phyloP scores from a whole-genome alignment of 208 protist species.

The Acanthamoeba healyi region DNA sequence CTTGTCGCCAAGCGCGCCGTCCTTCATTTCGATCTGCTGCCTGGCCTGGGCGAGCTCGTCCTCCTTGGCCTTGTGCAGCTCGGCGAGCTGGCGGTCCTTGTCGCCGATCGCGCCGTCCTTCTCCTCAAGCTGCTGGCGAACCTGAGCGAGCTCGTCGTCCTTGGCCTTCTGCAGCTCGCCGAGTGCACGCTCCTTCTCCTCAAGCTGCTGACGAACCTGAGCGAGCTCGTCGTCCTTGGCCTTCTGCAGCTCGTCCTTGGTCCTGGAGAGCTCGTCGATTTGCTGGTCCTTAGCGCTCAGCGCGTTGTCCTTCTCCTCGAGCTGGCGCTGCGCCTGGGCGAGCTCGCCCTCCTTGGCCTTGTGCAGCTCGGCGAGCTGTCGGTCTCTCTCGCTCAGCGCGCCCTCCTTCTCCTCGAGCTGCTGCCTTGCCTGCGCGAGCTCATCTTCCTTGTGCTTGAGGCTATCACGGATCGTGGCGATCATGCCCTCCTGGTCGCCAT shows the following conservation, averaged over 20 bases:
- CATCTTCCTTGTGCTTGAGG: slow-evolving; percentile 17
- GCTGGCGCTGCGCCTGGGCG: too few relatives aligned
- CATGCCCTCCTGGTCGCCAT: background rate
- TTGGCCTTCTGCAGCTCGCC: background rate
- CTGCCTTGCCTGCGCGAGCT: background rate
- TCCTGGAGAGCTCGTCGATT: background rate
- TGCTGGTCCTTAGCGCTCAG: too few relatives aligned
- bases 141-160: background rate
- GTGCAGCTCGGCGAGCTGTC: too few relatives aligned
- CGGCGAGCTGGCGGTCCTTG: background rate
- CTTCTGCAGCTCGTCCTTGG: background rate
- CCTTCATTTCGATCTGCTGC: background rate
- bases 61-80: background rate
- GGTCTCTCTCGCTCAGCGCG: too few relatives aligned
- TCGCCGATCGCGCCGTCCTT: background rate
- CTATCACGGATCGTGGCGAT: background rate
- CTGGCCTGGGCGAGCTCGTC: background rate
- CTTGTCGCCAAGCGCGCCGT: background rate
- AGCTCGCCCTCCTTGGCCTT: too few relatives aligned
- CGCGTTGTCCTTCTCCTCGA: too few relatives aligned
- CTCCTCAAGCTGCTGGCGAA: background rate
- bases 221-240: background rate
- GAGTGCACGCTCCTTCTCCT: background rate
- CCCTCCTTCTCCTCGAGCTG: too few relatives aligned
- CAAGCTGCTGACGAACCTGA: background rate